Conservation (phyloP, 352 stramenopile genomes). For the Phytopythium kandeliae region DNA sequence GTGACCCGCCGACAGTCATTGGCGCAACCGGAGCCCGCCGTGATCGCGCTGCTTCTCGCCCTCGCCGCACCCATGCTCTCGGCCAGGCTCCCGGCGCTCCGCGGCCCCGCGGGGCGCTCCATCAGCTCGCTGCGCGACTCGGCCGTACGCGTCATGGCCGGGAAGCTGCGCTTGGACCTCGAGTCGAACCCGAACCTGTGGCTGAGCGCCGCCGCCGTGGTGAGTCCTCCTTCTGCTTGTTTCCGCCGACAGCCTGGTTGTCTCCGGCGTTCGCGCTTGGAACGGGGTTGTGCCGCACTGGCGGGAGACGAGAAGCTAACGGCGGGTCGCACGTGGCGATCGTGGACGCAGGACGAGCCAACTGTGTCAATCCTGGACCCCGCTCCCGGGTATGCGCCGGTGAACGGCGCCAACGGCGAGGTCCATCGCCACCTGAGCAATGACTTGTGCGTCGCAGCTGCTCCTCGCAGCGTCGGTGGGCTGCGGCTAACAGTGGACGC, state of each 20-base stretch:
- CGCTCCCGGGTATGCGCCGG: slow-evolving; percentile 49
- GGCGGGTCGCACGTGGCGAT: not conserved
- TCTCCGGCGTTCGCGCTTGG: no score
- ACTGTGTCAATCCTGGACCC: slow-evolving; percentile 82
- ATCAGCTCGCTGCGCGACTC: slow-evolving; percentile 61
- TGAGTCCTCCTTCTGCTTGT: slow-evolving; percentile 11
- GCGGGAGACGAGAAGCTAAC: not conserved
- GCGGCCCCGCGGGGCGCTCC: slow-evolving; percentile 10
- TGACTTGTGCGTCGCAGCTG: slow-evolving; percentile 21
- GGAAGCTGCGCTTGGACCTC: slow-evolving; percentile 58
- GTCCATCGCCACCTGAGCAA: slow-evolving; percentile 27
- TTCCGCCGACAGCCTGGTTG: not conserved
- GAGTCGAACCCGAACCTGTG: slow-evolving; percentile 80
- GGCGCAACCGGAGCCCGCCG: not conserved
- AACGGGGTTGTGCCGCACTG: no score
- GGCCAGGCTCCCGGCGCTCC: slow-evolving; percentile 4
- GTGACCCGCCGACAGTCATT: not conserved
- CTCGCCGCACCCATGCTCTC: slow-evolving; percentile 1
- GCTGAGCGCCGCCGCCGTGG: slow-evolving; percentile 71
- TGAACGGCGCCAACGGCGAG: slow-evolving; percentile 16
- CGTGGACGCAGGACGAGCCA: slow-evolving; percentile 50
- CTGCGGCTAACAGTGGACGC: no score
- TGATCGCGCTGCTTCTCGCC: not conserved
- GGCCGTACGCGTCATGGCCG: slow-evolving; percentile 49
- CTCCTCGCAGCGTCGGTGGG: not conserved